Percentiles rank a stretch among this genome's conserved stretches.
These are phyloP conservation scores for Cladosporium sp. DNA, from an alignment of 2,329 filamentous ascomycete genomes.

Conservation along the genomic window DNA sequence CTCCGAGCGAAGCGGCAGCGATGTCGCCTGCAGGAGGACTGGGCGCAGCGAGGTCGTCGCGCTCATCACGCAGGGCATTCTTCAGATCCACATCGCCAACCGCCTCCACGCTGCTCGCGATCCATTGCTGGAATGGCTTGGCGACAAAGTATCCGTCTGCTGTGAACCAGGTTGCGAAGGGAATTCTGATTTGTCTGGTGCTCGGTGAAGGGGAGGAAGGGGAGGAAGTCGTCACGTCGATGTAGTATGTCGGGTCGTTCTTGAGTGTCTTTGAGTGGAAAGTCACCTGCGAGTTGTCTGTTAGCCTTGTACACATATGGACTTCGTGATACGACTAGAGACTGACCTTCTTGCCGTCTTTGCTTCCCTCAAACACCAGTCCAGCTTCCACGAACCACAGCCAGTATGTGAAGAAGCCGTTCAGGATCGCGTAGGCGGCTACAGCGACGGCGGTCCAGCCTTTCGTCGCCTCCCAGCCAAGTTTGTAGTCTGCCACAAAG, in stretches of 20 bases:
- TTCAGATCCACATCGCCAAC: conserved; percentile 66
- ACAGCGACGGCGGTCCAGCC: conserved; percentile 79
- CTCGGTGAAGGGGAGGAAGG: conserved; percentile 20
- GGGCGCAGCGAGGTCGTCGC: conserved; percentile 29
- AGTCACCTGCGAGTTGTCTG: conserved; percentile 58
- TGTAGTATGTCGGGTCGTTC: conserved; percentile 75
- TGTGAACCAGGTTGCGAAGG: conserved; percentile 74
- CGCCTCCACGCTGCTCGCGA: conserved; percentile 66
- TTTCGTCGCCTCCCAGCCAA: conserved; percentile 86
- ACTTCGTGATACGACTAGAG: neutral
- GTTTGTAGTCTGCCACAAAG: conserved; percentile 88
- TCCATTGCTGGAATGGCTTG: conserved; percentile 74
- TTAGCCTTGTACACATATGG: neutral
- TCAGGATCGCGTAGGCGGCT: conserved; percentile 74
- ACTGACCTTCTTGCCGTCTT: conserved; percentile 65
- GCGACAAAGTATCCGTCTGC: conserved; percentile 72
- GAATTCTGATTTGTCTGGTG: conserved; percentile 57
- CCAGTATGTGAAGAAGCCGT: conserved; percentile 78
- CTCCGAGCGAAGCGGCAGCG: conserved; percentile 11
- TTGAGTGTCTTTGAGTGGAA: conserved; percentile 75
- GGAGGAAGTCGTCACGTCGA: conserved; percentile 57
- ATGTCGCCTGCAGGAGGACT: neutral
- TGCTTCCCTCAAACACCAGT: conserved; percentile 75
- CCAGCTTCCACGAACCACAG: conserved; percentile 79
- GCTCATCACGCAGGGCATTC: conserved; percentile 46